These are phyloP conservation scores for Kwoniella europaea DNA, from an alignment of 768 basidiomycete genomes.

Conservation along the genomic window DNA sequence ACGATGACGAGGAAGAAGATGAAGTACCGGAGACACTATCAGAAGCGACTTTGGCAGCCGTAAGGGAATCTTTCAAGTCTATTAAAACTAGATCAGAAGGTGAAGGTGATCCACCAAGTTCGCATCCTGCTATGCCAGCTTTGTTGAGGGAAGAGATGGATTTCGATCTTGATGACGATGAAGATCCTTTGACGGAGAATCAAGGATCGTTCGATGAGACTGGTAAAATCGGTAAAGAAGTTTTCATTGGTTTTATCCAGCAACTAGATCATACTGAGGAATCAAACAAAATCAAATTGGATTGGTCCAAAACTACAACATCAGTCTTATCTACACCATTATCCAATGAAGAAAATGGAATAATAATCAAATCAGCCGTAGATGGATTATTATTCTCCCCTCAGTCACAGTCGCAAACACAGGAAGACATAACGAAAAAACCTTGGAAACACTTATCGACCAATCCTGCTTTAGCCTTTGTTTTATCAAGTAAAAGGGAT, in stretches of 20 bases:
- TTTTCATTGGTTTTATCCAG: constrained; percentile 71
- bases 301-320: constrained; percentile 75
- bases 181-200: constrained; percentile 63
- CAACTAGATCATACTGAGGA: background rate
- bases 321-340: constrained; percentile 45
- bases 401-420: background rate
- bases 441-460: constrained; percentile 70
- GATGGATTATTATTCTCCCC: constrained; percentile 54
- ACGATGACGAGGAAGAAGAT: constrained; percentile 58
- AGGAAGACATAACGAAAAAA: constrained; percentile 11
- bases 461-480: constrained; percentile 87
- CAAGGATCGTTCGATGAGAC: constrained; percentile 33
- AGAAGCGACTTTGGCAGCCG: constrained; percentile 75
- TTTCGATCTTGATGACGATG: constrained; percentile 68
- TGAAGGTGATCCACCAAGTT: constrained; percentile 65
- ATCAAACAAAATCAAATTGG: constrained; percentile 62
- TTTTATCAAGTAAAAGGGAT: constrained; percentile 89
- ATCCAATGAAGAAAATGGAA: constrained; percentile 14
- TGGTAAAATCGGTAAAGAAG: constrained; percentile 66
- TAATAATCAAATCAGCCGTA: constrained; percentile 55
- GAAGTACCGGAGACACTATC: constrained; percentile 89
- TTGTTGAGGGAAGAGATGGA: constrained; percentile 88
- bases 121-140: constrained; percentile 69
- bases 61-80: constrained; percentile 82
- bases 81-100: constrained; percentile 71